Evolutionary conservation across 1,139 yeast species (phyloP).

Genomic region (Taphrina pruni): DNA sequence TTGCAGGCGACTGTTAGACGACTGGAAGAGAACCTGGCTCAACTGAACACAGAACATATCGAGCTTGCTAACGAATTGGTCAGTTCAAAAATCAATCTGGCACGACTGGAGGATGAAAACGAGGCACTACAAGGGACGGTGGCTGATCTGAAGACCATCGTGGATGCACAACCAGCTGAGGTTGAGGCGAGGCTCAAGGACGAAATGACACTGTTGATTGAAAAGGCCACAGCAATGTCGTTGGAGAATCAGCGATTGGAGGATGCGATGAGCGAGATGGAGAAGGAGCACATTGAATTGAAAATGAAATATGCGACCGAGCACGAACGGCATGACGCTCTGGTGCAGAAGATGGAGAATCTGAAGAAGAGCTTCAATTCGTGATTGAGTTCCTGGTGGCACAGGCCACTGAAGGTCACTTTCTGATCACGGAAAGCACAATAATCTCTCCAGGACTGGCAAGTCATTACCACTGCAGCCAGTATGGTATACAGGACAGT

Average conservation of each 20-base stretch:
- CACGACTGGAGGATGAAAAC: slow-evolving; percentile 70
- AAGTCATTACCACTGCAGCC: no score
- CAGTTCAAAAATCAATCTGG: slow-evolving; percentile 65
- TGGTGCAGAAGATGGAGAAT: slow-evolving; percentile 34
- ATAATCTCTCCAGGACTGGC: no score
- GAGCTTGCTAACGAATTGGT: slow-evolving; percentile 77
- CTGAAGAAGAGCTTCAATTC: slow-evolving; percentile 38
- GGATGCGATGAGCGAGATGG: slow-evolving; percentile 35
- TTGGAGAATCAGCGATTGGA: slow-evolving; percentile 27
- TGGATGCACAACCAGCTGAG: slow-evolving; percentile 47
- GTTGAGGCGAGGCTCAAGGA: slow-evolving; percentile 47
- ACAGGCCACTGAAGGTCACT: no score
- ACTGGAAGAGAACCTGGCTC: slow-evolving; percentile 71
- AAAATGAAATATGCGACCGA: slow-evolving; percentile 38
- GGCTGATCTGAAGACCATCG: slow-evolving; percentile 56
- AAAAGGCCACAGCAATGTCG: slow-evolving; percentile 49
- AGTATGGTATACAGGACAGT: no score
- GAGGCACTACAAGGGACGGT: slow-evolving; percentile 62
- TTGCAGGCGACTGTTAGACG: slow-evolving; percentile 75
- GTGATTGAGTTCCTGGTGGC: not conserved
- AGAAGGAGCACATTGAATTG: slow-evolving; percentile 33
- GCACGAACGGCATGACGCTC: slow-evolving; percentile 28
- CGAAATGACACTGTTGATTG: slow-evolving; percentile 63
- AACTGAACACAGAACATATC: slow-evolving; percentile 78
- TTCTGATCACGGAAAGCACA: no score